phyloP scores from a whole-genome alignment of 441 rosid genomes.

The Adansonia rubrostipa region DNA sequence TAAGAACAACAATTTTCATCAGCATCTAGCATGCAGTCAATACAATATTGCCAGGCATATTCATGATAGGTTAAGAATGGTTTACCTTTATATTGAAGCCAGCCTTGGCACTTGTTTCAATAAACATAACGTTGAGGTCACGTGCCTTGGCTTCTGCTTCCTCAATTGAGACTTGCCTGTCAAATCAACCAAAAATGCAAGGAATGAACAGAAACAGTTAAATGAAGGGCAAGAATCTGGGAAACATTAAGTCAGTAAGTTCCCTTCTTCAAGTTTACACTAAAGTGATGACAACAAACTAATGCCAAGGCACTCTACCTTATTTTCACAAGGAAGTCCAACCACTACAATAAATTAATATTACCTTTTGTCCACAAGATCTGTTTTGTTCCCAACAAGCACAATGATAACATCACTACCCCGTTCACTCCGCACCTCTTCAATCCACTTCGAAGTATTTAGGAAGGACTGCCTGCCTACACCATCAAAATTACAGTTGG shows the following conservation, averaged over 20 bases:
- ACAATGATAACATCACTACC: conserved; percentile 89
- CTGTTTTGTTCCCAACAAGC: conserved; percentile 89
- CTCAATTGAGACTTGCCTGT: conserved; percentile 92
- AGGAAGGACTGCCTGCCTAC: conserved; percentile 80
- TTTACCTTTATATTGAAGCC: conserved; percentile 91
- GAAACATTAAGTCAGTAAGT: not conserved
- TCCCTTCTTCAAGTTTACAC: not conserved
- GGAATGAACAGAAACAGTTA: conserved; percentile 3
- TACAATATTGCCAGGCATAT: not conserved
- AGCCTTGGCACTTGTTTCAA: conserved; percentile 96
- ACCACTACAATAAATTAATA: not conserved
- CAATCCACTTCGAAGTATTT: conserved; percentile 85
- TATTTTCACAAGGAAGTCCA: not conserved
- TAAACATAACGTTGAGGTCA: conserved; percentile 84
- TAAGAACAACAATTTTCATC: not conserved
- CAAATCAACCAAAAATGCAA: conserved; percentile 21
- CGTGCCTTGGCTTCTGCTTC: conserved; percentile 93
- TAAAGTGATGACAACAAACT: not conserved
- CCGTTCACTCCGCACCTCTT: conserved; percentile 84
- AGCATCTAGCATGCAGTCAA: not conserved
- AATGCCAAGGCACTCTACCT: not conserved
- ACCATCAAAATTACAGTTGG: not conserved
- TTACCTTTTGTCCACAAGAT: conserved; percentile 86
- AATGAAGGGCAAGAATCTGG: not conserved
- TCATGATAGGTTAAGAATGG: conserved; percentile 7